Base-by-base conservation (phyloP, 345 rosid species). In the Pistacia integerrima region DNA sequence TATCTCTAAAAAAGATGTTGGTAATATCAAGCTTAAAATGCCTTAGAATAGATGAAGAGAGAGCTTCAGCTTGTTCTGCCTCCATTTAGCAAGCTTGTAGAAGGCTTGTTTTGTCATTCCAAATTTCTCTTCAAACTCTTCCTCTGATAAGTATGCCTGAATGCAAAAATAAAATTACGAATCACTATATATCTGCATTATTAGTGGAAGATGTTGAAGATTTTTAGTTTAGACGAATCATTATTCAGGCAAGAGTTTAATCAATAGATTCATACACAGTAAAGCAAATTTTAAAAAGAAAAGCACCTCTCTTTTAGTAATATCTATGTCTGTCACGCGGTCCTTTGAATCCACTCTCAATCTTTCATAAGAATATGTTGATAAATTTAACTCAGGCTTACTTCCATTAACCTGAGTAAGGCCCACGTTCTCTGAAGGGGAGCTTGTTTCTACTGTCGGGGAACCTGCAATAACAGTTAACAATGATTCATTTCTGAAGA, bases 61-160 rank as follows among this genome's bases (percentile, higher is more conserved):
- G 73, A 82, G 57, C 88, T 92, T 92, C 72, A 92, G 86, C 81
- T 90, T 90, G 88, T 90, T 84, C 84, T 88, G 92, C 75, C 75
- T 87, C 97, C 97, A 92, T 72, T 89, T 92, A 30, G 97, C 87
- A 75, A 90, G 90, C 79, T 54, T 67, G 61, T 85, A 86, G 78
- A 92, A 92, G 17, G 85, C 75, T 10, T 54, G 10, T 80, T 80
- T 88, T 0, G 76, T 57, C 87, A 90, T 88, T 78, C 78, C 74
- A 33, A 92, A 84, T 64, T 77, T 86, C 83, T 85, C 92, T 74
- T 77, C 70, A 57, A 92, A 90, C 83, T 92, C 97, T 59, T 67
- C 80, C 13, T 83, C 80, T 9, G 90, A 78, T 61, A 92, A 77
- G 82, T 92, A 89, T 14, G 85, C 88, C 97, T 92, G 75, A 57